A percentile compares a stretch with the other conserved stretches of the same genome.
Conservation (phyloP, 805 yeast species). For the Spathaspora girioi region DNA sequence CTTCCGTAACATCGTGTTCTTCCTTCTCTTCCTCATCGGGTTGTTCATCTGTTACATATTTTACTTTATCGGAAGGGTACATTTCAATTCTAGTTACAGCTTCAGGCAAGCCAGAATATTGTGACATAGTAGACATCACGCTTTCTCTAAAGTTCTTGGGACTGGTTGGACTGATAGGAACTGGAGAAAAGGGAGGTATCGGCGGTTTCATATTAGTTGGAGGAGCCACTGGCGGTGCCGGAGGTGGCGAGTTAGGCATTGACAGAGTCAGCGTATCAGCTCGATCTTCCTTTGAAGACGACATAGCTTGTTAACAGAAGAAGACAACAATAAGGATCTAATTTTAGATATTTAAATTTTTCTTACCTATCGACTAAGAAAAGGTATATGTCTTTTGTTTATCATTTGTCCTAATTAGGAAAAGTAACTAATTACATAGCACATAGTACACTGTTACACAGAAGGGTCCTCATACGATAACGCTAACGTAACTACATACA, state of each 20-base stretch:
- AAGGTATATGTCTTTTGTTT: background rate
- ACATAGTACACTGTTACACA: background rate
- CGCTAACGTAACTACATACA: too few species aligned
- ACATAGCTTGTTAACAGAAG: background rate
- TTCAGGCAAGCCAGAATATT: conserved; percentile 11
- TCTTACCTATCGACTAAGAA: background rate
- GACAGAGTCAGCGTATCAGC: background rate
- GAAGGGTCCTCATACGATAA: background rate
- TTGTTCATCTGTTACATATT: background rate
- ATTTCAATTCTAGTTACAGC: background rate
- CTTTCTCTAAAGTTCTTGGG: conserved; percentile 13
- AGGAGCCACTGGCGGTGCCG: background rate
- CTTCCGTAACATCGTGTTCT: too few species aligned
- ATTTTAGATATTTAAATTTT: background rate
- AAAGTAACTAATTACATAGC: background rate
- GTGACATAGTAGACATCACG: conserved; percentile 17
- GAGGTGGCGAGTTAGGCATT: background rate
- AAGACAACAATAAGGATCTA: background rate
- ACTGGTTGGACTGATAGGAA: background rate
- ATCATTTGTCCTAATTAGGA: conserved; percentile 3
- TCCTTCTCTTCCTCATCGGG: background rate
- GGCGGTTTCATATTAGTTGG: background rate
- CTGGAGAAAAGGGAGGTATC: background rate
- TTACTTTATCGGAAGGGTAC: background rate
- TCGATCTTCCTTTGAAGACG: background rate